Conservation (phyloP, 1,284 basidiomycete genomes). For the Marasmius oreades region DNA sequence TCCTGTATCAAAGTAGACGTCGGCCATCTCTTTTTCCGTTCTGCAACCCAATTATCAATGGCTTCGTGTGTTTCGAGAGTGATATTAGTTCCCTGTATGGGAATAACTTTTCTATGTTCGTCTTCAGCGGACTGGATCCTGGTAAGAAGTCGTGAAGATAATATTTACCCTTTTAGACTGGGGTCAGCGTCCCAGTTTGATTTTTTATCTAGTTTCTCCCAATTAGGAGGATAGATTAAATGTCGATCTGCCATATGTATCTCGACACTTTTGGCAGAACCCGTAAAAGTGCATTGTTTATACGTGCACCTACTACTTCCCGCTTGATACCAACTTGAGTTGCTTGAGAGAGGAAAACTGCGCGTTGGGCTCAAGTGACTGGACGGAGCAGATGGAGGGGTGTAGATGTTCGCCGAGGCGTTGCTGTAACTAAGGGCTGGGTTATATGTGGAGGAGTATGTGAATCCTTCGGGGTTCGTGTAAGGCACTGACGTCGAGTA, state of each 20-base stretch:
- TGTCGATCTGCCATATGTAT: slow-evolving; percentile 90
- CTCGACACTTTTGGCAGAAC: slow-evolving; percentile 72
- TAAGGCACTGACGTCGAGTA: slow-evolving; percentile 21
- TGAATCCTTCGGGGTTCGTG: slow-evolving; percentile 51
- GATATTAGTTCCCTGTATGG: slow-evolving; percentile 81
- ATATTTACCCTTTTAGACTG: slow-evolving; percentile 62
- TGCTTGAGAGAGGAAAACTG: slow-evolving; percentile 15
- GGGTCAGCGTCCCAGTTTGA: slow-evolving; percentile 75
- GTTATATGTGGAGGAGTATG: slow-evolving; percentile 48
- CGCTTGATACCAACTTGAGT: slow-evolving; percentile 56
- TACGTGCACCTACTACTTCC: slow-evolving; percentile 64
- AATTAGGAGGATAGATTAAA: slow-evolving; percentile 76
- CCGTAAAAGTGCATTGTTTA: slow-evolving; percentile 69
- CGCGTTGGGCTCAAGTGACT: slow-evolving; percentile 7
- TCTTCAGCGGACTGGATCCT: background rate
- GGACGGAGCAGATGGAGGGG: background rate
- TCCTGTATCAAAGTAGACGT: slow-evolving; percentile 66
- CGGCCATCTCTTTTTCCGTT: slow-evolving; percentile 84
- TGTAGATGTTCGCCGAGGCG: background rate
- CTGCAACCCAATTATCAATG: slow-evolving; percentile 81
- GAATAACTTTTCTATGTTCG: slow-evolving; percentile 56
- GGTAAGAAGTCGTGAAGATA: background rate
- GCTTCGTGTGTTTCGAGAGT: slow-evolving; percentile 78
- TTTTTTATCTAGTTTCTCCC: slow-evolving; percentile 61
- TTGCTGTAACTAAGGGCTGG: slow-evolving; percentile 17